Evolutionary conservation across 2,329 filamentous ascomycete genomes (phyloP), one percentile per base, ranked within the genome.

Genomic region (Macrophomina phaseolina): DNA sequence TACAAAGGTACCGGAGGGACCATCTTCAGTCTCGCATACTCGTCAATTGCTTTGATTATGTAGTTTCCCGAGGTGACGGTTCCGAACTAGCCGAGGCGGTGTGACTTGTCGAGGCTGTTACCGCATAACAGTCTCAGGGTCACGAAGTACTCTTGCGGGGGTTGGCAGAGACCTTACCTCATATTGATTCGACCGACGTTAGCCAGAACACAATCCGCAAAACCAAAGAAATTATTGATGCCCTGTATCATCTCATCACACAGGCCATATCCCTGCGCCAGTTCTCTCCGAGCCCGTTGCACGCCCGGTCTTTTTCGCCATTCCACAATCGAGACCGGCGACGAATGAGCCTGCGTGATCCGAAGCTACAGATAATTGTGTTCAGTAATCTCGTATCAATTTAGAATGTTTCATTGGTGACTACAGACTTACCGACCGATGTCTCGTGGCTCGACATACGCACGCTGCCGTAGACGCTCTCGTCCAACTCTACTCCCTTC

Each of bases 221-320:
- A 83, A 2, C 77, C 75, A 63, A 85, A 84, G 45, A 83, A 76
- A 2, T 79, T 77, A 40, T 82, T 81, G 16, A 82, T 72, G 49
- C 83, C 80, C 64, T 78, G 76, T 38, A 85, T 77, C 18, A 79
- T 78, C 65, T 80, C 78, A 40, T 78, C 70, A 4, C 75, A 73
- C 11, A 86, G 71, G 2, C 76, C 72, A 67, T 85, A 73, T 70
- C 80, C 74, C 62, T 76, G 68, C 45, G 79, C 78, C 5, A 86
- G 73, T 67, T 81, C 78, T 46, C 75, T 73, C 84, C 84, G 86
- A 1, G 81, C 80, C 23, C 78, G 70, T 49, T 79, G 73, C 4
- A 85, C 82, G 40, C 81, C 79, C 0, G 75, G 71, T 51, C 78
- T 72, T 63, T 78, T 74, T 0, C 83, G 81, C 84, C 84, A 86